Conservation (phyloP, 768 basidiomycete species). For the Cystobasidium ongulense region DNA sequence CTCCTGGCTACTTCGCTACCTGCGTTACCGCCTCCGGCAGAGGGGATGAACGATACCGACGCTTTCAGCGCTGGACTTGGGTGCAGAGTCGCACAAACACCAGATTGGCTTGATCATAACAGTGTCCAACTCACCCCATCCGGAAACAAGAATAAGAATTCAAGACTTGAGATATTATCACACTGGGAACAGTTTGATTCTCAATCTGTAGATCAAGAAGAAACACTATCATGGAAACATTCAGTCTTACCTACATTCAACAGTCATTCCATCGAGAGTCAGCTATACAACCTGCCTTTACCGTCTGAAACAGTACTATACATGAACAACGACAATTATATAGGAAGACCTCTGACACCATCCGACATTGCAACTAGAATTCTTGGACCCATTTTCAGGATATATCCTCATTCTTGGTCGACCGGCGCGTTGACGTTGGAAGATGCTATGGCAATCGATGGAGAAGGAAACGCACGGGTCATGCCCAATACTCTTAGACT, state of each 20-base stretch:
- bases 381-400: slow-evolving; percentile 48
- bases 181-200: background rate
- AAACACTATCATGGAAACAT: slow-evolving; percentile 22
- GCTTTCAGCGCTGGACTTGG: background rate
- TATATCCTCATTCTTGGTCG: slow-evolving; percentile 45
- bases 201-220: background rate
- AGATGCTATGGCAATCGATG: slow-evolving; percentile 38
- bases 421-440: slow-evolving; percentile 32
- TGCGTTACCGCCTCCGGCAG: background rate
- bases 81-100: background rate
- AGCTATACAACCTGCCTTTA: slow-evolving; percentile 3
- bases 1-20: slow-evolving; percentile 36
- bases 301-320: slow-evolving; percentile 18
- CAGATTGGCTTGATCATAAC: background rate
- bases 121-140: slow-evolving; percentile 16
- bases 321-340: slow-evolving; percentile 50
- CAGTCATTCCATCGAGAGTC: slow-evolving; percentile 29
- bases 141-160: slow-evolving; percentile 13
- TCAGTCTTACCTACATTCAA: slow-evolving; percentile 38
- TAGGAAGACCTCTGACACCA: slow-evolving; percentile 35
- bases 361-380: slow-evolving; percentile 33
- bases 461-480: slow-evolving; percentile 46
- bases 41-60: background rate
- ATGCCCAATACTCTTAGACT: background rate
- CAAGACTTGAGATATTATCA: background rate